Evolutionary conservation across 768 basidiomycete genomes (phyloP), one percentile per base, ranked within the genome.

Genomic region (Pholiota conissans): DNA sequence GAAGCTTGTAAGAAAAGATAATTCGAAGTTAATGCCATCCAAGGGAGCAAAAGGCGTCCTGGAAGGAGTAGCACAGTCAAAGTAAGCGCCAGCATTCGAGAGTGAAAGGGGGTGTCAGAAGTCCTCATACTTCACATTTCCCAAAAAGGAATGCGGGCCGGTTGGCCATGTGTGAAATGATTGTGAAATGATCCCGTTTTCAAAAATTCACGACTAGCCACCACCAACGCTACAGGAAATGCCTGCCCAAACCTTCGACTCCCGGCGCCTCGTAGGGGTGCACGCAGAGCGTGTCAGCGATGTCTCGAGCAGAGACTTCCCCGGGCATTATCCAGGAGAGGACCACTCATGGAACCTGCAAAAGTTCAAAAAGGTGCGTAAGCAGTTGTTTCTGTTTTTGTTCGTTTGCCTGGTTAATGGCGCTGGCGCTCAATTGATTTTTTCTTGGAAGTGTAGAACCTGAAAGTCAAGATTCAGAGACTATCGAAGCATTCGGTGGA

Each of bases 261-360:
- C 61, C 8, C 71, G 81, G 40, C 73, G 85, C 50, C 83, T 91
- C 50, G 90, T 94, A 13, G 82, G 82, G 34, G 72, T 93, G 22
- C 78, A 82, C 40, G 81, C 86, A 40, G 92, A 93, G 67, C 81
- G 84, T 5, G 82, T 91, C 32, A 82, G 85, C 0, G 73, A 96
- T 74, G 87, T 97, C 11, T 90, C 94, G 0, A 94, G 87, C 65
- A 89, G 91, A 9, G 91, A 97, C 61, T 97, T 86, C 67, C 96
- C 96, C 2, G 95, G 95, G 0, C 89, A 96, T 66, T 85, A 89
- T 64, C 89, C 93, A 1, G 84, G 79, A 49, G 91, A 95, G 67
- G 91, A 95, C 68, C 80, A 94, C 67, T 81, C 87, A 0, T 98
- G 95, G 95, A 78, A 87, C 69, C 73, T 95, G 35, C 68, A 76